These are phyloP conservation scores for Bolboschoenus planiculmis DNA, from an alignment of 176 grass and related monocot genomes.

Conservation along the genomic window DNA sequence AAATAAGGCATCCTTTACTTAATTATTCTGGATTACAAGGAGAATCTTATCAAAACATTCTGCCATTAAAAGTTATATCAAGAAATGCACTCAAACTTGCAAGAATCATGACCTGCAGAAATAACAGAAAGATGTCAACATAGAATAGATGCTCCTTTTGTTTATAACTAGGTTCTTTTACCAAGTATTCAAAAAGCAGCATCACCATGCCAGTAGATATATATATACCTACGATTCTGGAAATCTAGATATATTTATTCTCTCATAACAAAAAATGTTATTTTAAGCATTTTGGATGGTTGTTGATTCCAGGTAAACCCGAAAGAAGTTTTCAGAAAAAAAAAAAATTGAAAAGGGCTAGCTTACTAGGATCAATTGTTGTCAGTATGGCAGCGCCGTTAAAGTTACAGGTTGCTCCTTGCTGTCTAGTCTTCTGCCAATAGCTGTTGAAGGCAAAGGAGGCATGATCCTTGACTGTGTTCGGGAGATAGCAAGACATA, in stretches of 20 bases:
- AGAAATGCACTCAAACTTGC: background rate
- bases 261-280: background rate
- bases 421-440: constrained; percentile 49
- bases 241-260: background rate
- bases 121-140: background rate
- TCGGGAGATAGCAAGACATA: constrained; percentile 49
- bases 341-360: background rate
- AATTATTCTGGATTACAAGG: background rate
- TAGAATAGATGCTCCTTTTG: too few species aligned
- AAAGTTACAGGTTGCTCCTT: constrained; percentile 58
- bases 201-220: background rate
- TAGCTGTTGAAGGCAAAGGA: constrained; percentile 55
- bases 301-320: too few species aligned
- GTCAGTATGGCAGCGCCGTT: constrained; percentile 48
- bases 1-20: background rate
- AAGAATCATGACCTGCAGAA: background rate
- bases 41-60: background rate
- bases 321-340: background rate
- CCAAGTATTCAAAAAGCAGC: background rate
- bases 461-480: constrained; percentile 43
- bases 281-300: background rate
- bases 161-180: background rate
- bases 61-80: background rate
- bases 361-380: constrained; percentile 46
- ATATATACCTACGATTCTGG: background rate